These are phyloP conservation scores for Graphium sp. DNA, from an alignment of 2,329 filamentous ascomycete species.

Conservation along the genomic window DNA sequence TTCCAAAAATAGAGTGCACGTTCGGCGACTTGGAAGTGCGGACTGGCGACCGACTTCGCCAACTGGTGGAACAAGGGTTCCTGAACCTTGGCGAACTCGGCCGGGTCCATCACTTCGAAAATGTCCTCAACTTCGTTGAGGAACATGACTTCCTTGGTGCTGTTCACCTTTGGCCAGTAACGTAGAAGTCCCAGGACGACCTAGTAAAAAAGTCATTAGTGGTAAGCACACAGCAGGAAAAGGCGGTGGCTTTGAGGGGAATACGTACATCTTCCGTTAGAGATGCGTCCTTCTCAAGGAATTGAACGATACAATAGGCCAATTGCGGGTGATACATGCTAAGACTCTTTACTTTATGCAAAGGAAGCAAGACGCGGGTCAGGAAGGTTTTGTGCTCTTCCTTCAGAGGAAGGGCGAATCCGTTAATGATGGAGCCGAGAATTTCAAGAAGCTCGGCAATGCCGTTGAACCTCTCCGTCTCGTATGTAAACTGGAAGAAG, in stretches of 20 bases:
- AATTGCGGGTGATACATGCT: slow-evolving; percentile 99
- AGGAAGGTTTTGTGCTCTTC: slow-evolving; percentile 98
- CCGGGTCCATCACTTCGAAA: slow-evolving; percentile 98
- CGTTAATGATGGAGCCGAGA: slow-evolving; percentile 96
- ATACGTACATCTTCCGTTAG: slow-evolving; percentile 78
- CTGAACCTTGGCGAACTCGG: slow-evolving; percentile 96
- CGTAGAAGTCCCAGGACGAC: slow-evolving; percentile 86
- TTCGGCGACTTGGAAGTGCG: slow-evolving; percentile 97
- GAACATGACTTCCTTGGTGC: slow-evolving; percentile 99
- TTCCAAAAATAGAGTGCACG: slow-evolving; percentile 99
- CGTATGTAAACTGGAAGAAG: slow-evolving; percentile 98
- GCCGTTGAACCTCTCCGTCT: slow-evolving; percentile 96
- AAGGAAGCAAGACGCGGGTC: slow-evolving; percentile 75
- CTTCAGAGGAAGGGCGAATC: slow-evolving; percentile 89
- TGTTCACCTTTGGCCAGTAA: slow-evolving; percentile 99
- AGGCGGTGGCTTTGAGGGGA: slow-evolving; percentile 5
- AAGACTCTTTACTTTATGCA: slow-evolving; percentile 96
- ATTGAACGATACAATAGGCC: slow-evolving; percentile 97
- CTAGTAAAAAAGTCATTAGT: slow-evolving; percentile 21
- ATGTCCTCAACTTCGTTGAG: slow-evolving; percentile 98
- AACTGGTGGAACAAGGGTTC: slow-evolving; percentile 94
- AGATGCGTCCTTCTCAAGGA: slow-evolving; percentile 91
- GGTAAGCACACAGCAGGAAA: neutral
- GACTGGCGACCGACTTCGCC: slow-evolving; percentile 93
- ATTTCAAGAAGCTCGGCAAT: slow-evolving; percentile 96